These are phyloP conservation scores for Volvox africanus DNA, from an alignment of 139 green algal genomes.

Conservation along the genomic window DNA sequence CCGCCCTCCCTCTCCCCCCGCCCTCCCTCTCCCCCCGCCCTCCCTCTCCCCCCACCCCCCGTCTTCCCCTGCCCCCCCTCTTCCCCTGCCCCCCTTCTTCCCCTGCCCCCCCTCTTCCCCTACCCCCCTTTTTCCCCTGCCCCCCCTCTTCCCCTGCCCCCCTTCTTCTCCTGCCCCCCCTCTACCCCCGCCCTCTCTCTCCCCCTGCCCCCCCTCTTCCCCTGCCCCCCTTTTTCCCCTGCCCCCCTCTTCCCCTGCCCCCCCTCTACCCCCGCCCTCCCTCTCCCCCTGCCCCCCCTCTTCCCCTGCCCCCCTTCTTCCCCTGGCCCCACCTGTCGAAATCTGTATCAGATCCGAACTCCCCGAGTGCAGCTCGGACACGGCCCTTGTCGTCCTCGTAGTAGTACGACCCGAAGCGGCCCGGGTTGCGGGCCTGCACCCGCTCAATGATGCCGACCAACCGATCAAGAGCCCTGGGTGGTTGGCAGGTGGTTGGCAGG, in stretches of 20 bases:
- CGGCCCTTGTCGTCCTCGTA: slow-evolving; percentile 43
- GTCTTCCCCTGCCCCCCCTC: too few relatives aligned
- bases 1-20: too few relatives aligned
- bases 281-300: background rate
- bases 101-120: too few relatives aligned
- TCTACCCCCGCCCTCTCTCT: background rate
- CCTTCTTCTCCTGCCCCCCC: too few relatives aligned
- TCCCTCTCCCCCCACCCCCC: too few relatives aligned
- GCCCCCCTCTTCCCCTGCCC: background rate
- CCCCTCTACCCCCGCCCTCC: background rate
- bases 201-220: background rate
- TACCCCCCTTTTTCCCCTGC: too few relatives aligned
- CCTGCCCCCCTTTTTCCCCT: background rate
- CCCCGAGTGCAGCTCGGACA: slow-evolving; percentile 29
- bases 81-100: too few relatives aligned
- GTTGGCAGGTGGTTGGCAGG: background rate
- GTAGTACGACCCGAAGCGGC: slow-evolving; percentile 22
- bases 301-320: background rate
- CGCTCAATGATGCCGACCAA: slow-evolving; percentile 58
- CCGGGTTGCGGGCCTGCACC: slow-evolving; percentile 19
- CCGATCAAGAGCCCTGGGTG: slow-evolving; percentile 54
- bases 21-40: too few relatives aligned
- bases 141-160: too few relatives aligned
- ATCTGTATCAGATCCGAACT: slow-evolving; percentile 54
- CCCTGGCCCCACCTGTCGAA: slow-evolving; percentile 46